Conservation (phyloP, 2,329 filamentous ascomycete species). For the Colletotrichum sp. region DNA sequence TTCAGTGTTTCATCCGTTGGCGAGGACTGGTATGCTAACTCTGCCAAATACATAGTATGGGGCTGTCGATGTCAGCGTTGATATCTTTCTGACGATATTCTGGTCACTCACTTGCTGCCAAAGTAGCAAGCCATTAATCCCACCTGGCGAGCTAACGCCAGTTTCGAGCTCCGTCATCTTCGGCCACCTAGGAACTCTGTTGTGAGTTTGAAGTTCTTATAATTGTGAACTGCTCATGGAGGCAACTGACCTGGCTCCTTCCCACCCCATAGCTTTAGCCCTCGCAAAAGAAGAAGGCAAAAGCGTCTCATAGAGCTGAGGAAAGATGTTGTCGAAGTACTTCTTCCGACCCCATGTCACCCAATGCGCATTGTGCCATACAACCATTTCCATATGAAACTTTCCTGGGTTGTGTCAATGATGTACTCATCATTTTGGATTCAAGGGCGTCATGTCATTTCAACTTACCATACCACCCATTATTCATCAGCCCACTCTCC, state of each 20-base stretch:
- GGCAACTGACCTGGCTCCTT: slow-evolving; percentile 25
- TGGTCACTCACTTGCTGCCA: slow-evolving; percentile 55
- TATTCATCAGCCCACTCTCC: slow-evolving; percentile 44
- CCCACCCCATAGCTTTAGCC: slow-evolving; percentile 32
- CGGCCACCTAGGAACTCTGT: slow-evolving; percentile 32
- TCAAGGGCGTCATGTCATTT: fast-evolving
- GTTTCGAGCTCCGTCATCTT: slow-evolving; percentile 57
- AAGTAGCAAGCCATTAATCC: slow-evolving; percentile 64
- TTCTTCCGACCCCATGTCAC: slow-evolving; percentile 41
- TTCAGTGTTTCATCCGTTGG: slow-evolving; percentile 42
- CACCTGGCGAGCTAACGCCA: slow-evolving; percentile 44
- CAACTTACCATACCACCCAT: slow-evolving; percentile 47
- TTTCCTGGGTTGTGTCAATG: slow-evolving; percentile 27
- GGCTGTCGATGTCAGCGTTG: too few species aligned
- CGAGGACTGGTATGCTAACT: slow-evolving; percentile 40
- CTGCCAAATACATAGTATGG: slow-evolving; percentile 65
- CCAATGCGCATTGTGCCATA: slow-evolving; percentile 48
- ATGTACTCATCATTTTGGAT: background rate
- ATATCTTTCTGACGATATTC: too few species aligned
- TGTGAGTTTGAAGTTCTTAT: background rate
- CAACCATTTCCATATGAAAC: slow-evolving; percentile 48
- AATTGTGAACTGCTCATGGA: background rate
- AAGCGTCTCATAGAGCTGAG: slow-evolving; percentile 23
- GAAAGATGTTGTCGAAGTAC: slow-evolving; percentile 40
- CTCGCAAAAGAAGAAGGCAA: slow-evolving; percentile 30